Evolutionary conservation across 2,329 filamentous ascomycete genomes (phyloP), one percentile per base, ranked within the genome.

Genomic region (Ilyonectria destructans): DNA sequence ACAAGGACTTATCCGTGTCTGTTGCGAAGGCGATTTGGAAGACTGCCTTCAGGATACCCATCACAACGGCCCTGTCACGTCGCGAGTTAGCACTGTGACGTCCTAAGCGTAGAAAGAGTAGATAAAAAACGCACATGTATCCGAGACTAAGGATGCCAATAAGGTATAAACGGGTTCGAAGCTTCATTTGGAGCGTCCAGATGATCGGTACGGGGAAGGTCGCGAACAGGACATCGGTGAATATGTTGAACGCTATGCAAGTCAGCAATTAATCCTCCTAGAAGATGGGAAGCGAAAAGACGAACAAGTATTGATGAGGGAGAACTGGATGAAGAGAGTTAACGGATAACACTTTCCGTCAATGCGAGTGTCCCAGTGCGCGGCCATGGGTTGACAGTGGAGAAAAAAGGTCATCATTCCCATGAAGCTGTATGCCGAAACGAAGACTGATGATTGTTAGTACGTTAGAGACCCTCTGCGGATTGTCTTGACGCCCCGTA

Each of bases 171-270:
- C 80, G 77, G 1, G 78, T 79, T 15, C 77, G 77, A n/a, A 72
- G 71, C 70, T 80, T 81, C 74, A 82, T 78, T 62, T 84, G 80
- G n/a, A 84, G 71, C 7, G 74, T 72, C 79, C 81, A 82, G 56
- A 85, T 82, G 62, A 85, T 78, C 3, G 81, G 80, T 1, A 84
- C 75, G 1, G 83, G 83, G 19, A 85, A 74, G 1, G 81, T 78
- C 1, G 82, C 83, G 40, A 85, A 83, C n/a, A 80, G 74, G 8
- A 84, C 75, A 59, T 85, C 83, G n/a, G 82, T 84, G 9, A 80
- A 77, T 45, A 85, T 83, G 62, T 84, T 83, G 74, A 82, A 79
- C 4, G 73, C 80, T 70, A 35, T 6, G 3, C 3, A 10, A 23
- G 37, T 67, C 13, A 64, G 31, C 33, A 19, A 56, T 15, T 4